Conservation (phyloP, 768 basidiomycete genomes). For the Neoboletus subvelutipes region DNA sequence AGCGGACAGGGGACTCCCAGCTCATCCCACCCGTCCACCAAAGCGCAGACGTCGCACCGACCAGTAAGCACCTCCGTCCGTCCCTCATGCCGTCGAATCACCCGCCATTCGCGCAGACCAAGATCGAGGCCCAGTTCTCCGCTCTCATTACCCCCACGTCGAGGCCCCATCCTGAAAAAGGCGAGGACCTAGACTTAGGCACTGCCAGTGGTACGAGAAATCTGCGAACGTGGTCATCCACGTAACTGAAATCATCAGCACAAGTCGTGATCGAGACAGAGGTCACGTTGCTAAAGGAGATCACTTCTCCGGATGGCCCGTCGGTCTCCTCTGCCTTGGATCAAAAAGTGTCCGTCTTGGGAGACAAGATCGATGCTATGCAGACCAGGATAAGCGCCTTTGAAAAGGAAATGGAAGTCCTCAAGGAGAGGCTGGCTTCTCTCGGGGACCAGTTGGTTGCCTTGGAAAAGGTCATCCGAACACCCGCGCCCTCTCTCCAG, state of each 20-base stretch:
- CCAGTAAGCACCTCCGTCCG: neutral
- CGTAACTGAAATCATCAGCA: conserved; percentile 2
- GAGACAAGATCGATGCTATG: neutral
- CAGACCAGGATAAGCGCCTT: neutral
- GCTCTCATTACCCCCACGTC: conserved; percentile 17
- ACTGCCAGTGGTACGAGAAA: neutral
- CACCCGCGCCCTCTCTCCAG: neutral
- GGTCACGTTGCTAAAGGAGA: neutral
- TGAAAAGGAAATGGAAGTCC: conserved; percentile 2
- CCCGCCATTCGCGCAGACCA: neutral
- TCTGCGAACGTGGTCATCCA: neutral
- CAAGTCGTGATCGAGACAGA: neutral
- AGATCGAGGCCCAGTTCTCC: conserved; percentile 11
- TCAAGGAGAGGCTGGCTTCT: conserved; percentile 2
- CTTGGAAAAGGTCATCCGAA: conserved; percentile 3
- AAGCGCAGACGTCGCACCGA: conserved; percentile 3
- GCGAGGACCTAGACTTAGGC: neutral
- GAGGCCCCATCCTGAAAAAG: neutral
- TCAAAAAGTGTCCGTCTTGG: neutral
- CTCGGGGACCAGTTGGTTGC: conserved; percentile 2
- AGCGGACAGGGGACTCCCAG: conserved; percentile 8
- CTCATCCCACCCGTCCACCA: conserved; percentile 11
- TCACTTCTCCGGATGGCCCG: neutral
- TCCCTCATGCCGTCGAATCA: neutral
- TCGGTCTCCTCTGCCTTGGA: neutral